Evolutionary conservation across 768 basidiomycete genomes (phyloP).

Genomic region (Ramaria sp.): DNA sequence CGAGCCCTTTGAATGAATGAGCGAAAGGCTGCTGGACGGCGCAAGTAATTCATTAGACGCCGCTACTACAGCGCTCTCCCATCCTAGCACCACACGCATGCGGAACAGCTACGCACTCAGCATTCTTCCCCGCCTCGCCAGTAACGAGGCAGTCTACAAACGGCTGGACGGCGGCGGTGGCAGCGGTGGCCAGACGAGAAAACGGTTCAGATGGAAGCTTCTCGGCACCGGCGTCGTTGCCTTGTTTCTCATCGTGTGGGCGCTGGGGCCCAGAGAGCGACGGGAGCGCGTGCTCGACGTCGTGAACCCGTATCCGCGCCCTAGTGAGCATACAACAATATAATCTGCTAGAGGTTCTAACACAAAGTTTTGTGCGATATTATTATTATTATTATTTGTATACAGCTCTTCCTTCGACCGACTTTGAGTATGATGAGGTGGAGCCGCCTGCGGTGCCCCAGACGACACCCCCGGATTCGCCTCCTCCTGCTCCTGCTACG

Average conservation of each 20-base stretch:
- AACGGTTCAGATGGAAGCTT: conserved; percentile 6
- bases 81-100: neutral
- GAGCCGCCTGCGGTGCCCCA: no score
- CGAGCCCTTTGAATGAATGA: neutral
- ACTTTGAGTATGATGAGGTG: conserved; percentile 5
- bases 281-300: conserved; percentile 13
- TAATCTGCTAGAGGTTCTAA: no score
- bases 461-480: no score
- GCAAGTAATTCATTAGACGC: neutral
- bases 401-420: conserved; percentile 5
- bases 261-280: conserved; percentile 45
- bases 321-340: conserved; percentile 17
- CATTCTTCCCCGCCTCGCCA: conserved; percentile 2
- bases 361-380: no score
- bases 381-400: no score
- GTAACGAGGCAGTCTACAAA: neutral
- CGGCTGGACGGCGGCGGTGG: neutral
- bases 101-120: neutral
- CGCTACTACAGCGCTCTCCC: conserved; percentile 1
- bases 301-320: conserved; percentile 14
- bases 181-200: neutral
- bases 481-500: no score
- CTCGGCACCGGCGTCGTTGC: conserved; percentile 45
- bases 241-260: conserved; percentile 51
- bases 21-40: neutral